These are phyloP conservation scores for Purshia tridentata DNA, from an alignment of 306 rosid species.

Conservation along the genomic window DNA sequence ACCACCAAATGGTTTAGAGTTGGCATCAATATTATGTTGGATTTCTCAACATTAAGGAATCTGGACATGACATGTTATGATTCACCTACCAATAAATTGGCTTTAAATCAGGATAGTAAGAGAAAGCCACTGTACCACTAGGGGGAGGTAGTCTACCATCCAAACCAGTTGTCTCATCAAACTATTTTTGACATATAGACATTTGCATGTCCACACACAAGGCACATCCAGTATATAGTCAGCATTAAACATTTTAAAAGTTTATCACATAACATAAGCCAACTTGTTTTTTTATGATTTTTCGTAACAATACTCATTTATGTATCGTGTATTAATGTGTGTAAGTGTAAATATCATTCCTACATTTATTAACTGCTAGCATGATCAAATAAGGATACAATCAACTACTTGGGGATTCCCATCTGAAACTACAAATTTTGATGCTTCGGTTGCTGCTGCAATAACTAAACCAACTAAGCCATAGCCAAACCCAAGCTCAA, in stretches of 20 bases:
- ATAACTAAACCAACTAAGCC: constrained; percentile 89
- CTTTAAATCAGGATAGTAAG: not conserved
- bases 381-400: constrained; percentile 59
- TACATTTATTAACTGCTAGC: not conserved
- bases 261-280: not conserved
- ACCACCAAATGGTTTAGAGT: constrained; percentile 68
- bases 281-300: not conserved
- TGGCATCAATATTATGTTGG: constrained; percentile 69
- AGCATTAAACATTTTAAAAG: not conserved
- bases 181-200: no score
- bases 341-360: not conserved
- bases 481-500: constrained; percentile 95
- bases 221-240: no score
- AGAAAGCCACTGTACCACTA: not conserved
- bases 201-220: no score
- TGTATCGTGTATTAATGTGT: not conserved
- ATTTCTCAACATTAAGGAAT: constrained; percentile 64
- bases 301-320: not conserved
- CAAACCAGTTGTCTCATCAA: no score
- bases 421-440: constrained; percentile 81
- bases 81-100: not conserved
- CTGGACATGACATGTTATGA: constrained; percentile 5
- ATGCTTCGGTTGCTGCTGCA: constrained; percentile 77
- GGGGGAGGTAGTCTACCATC: no score
- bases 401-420: constrained; percentile 94